A percentile compares a stretch with the other conserved stretches of the same genome.
Evolutionary conservation across 768 basidiomycete genomes (phyloP).

Genomic region (Suillus subluteus): DNA sequence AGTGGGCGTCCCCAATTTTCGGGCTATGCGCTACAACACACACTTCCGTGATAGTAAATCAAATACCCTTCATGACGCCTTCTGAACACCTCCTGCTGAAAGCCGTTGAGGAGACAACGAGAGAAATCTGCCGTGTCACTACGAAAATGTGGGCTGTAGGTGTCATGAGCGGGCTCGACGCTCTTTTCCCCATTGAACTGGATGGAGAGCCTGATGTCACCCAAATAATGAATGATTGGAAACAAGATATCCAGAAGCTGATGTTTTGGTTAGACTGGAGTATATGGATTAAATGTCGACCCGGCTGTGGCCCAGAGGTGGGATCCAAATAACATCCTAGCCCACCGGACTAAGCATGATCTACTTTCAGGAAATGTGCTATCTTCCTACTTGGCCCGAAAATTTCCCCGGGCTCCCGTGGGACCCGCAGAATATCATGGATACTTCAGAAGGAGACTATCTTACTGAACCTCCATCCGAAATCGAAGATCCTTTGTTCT

Average conservation of each 20-base stretch:
- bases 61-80: constrained; percentile 14
- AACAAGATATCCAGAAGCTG: constrained; percentile 12
- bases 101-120: constrained; percentile 18
- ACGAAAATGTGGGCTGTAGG: constrained; percentile 25
- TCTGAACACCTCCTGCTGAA: constrained; percentile 18
- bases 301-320: constrained; percentile 24
- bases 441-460: background rate
- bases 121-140: constrained; percentile 23
- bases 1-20: constrained; percentile 17
- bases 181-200: background rate
- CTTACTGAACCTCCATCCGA: background rate
- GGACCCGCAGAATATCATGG: background rate
- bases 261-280: constrained; percentile 30
- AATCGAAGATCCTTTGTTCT: background rate
- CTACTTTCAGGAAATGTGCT: constrained; percentile 27
- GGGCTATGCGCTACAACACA: constrained; percentile 17
- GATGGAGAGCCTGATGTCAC: background rate
- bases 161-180: constrained; percentile 18
- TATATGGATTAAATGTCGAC: constrained; percentile 26
- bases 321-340: background rate
- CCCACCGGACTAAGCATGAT: background rate
- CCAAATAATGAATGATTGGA: constrained; percentile 16
- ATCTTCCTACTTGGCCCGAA: constrained; percentile 28
- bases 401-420: constrained; percentile 4
- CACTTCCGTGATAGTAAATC: constrained; percentile 7